Base-by-base conservation (phyloP, 2,329 filamentous ascomycete genomes). In the Epichloe baconii region DNA sequence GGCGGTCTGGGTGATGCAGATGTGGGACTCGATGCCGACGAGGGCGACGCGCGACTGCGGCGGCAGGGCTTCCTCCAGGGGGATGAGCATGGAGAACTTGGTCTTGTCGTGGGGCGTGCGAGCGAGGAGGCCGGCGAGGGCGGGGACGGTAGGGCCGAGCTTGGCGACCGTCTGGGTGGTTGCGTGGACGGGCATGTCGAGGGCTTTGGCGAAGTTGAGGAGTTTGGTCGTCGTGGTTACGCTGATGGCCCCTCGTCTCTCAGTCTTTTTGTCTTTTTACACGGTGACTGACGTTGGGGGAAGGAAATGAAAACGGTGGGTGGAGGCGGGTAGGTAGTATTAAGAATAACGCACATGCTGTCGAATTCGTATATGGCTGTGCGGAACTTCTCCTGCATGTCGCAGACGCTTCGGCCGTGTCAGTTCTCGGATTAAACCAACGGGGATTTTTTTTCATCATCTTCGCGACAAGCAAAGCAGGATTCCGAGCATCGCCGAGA, bases 361-460 rank as follows among this genome's bases (percentile, higher is more conserved):
- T 87, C 79, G 64, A 90, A 96, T 64, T 94, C 83, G 70, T 84
- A 79, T 61, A 97, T 95, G 51, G 83, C 84, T 8, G 75, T 73
- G 54, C 88, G 80, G 70, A 97, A 97, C 67, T 89, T 94, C 59
- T 96, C 91, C 71, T 97, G 91, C 56, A 97, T 76, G 64, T 97
- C 91, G 71, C 91, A 97, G 64, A 97, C 80, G 62, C 90, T 96
- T 51, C 23, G 17, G 6, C 3, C 41, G 8, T 23, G 26, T n/a
- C 15, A 12, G 12, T 45, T 44, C 5, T 12, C 14, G 21, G 8
- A n/a, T 14, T 6, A 23, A 19, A 11, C 5, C 4, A 23, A 17
- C 19, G 3, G 19, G 10, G 19, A 10, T 8, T 4, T 40, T n/a
- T 19, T 23, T 23, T 5, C n/a, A 7, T 40, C 2, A 1, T 40